Percentiles rank a stretch among this genome's conserved stretches.
Evolutionary conservation across 495 filamentous ascomycete genomes (phyloP).

Genomic region (Pseudevernia furfuracea): DNA sequence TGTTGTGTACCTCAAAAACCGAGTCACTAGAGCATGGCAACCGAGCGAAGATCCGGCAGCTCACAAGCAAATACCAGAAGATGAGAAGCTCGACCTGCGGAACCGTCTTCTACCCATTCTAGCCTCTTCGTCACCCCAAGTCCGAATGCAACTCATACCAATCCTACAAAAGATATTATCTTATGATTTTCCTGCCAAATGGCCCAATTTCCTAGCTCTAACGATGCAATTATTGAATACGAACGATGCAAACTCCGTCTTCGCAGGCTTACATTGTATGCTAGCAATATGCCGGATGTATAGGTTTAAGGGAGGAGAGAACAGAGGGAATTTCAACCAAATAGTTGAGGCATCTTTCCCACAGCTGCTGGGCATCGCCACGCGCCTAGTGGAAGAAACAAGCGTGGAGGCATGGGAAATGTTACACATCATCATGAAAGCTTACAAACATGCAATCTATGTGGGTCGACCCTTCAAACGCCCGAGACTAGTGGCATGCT

Average conservation of each 20-base stretch:
- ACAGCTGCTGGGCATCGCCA: conserved; percentile 78
- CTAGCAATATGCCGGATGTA: conserved; percentile 89
- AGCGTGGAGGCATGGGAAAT: conserved; percentile 94
- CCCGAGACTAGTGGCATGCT: conserved; percentile 20
- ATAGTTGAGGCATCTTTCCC: conserved; percentile 90
- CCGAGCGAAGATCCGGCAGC: conserved; percentile 57
- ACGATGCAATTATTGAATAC: conserved; percentile 79
- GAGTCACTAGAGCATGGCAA: conserved; percentile 84
- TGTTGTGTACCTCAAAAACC: conserved; percentile 95
- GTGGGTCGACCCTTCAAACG: conserved; percentile 46
- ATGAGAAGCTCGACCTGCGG: conserved; percentile 80
- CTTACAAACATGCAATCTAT: conserved; percentile 95
- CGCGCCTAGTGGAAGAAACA: conserved; percentile 77
- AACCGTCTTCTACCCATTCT: conserved; percentile 82
- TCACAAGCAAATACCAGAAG: conserved; percentile 67
- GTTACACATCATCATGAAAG: conserved; percentile 87
- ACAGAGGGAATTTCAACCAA: conserved; percentile 80
- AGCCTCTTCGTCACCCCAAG: conserved; percentile 65
- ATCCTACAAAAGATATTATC: conserved; percentile 92
- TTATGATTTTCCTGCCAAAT: conserved; percentile 87
- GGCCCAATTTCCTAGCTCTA: conserved; percentile 87
- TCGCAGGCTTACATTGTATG: conserved; percentile 88
- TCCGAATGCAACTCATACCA: conserved; percentile 85
- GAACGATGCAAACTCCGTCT: conserved; percentile 75
- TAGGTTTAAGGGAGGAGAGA: conserved; percentile 81